A percentile compares a stretch with the other conserved stretches of the same genome.
phyloP scores from a whole-genome alignment of 2,329 filamentous ascomycete genomes.

The Pseudovirgaria hyperparasitica region DNA sequence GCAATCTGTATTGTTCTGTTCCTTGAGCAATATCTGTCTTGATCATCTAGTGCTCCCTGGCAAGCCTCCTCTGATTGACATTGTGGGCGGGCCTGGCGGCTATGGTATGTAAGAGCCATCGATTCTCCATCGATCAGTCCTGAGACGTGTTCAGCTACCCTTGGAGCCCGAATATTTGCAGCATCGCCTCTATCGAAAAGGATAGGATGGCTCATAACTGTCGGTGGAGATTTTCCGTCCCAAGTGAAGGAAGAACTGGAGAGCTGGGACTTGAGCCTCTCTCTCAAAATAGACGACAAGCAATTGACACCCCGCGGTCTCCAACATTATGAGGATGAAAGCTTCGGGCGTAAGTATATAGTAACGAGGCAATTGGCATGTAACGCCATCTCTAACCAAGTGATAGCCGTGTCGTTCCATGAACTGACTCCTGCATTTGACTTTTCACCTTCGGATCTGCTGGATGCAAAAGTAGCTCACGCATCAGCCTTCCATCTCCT shows the following conservation, averaged over 20 bases:
- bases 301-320: conserved; percentile 8
- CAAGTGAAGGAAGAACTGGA: conserved; percentile 3
- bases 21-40: too few species aligned
- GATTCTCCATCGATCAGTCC: too few species aligned
- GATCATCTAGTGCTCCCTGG: too few species aligned
- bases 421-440: conserved; percentile 10
- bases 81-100: conserved; percentile 11
- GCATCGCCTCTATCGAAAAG: background rate
- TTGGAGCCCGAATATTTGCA: conserved; percentile 1
- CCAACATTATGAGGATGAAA: conserved; percentile 11
- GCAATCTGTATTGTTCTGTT: too few species aligned
- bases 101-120: conserved; percentile 9
- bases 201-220: conserved; percentile 11
- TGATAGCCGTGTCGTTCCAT: conserved; percentile 10
- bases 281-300: conserved; percentile 5
- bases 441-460: conserved; percentile 6
- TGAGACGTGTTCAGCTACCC: too few species aligned
- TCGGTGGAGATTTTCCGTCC: conserved; percentile 10
- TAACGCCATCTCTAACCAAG: too few species aligned
- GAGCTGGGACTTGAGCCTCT: conserved; percentile 6
- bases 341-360: conserved; percentile 11
- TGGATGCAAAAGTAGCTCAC: conserved; percentile 5
- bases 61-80: conserved; percentile 7
- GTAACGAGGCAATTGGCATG: background rate
- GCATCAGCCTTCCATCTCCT: conserved; percentile 11